Evolutionary conservation across 805 yeast genomes (phyloP), one percentile per base, ranked within the genome.

Genomic region (Barnettozyma pratensis): DNA sequence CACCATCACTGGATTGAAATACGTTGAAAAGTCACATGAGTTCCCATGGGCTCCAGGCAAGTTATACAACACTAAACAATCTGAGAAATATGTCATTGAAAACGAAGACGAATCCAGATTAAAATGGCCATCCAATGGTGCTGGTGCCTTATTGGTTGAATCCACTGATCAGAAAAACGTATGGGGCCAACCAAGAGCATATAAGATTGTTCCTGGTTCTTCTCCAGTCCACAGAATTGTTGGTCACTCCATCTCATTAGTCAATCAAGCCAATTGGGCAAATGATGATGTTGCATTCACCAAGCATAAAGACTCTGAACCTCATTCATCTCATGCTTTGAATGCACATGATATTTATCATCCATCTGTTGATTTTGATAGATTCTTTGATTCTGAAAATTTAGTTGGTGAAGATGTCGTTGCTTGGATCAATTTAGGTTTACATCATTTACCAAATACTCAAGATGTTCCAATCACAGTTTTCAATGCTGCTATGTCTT

Each of bases 391-490:
- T 46, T 58, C 56, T 42, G 66, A 61, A 39, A 51, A 42, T 39
- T 35, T 61, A 29, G 58, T 44, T 35, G 63, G 63, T 37, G 63
- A 57, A 45, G 66, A 62, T 45, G 40, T 62, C 25, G 66, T 62
- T 14, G 56, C 54, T 14, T 62, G 66, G 66, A 51, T 61, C 40
- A 62, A 58, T 48, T 41, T 62, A 37, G 66, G 59, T 32, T 43
- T 62, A 14, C 66, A 62, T 39, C 66, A 62, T 46, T 52, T 62
- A 43, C 66, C 66, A 51, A 61, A 57, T 46, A 57, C 64, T 25
- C 61, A 62, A 36, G 66, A 62, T 52, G 58, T 62, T 37, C 66
- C 66, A 51, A 58, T 54, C 39, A 62, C 66, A 9, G 51, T 62
- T 30, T 62, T 54, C 54, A 54, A 50, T 41, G 60, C 65, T 32